Evolutionary conservation across 768 basidiomycete genomes (phyloP).

Genomic region (Suillus subluteus): DNA sequence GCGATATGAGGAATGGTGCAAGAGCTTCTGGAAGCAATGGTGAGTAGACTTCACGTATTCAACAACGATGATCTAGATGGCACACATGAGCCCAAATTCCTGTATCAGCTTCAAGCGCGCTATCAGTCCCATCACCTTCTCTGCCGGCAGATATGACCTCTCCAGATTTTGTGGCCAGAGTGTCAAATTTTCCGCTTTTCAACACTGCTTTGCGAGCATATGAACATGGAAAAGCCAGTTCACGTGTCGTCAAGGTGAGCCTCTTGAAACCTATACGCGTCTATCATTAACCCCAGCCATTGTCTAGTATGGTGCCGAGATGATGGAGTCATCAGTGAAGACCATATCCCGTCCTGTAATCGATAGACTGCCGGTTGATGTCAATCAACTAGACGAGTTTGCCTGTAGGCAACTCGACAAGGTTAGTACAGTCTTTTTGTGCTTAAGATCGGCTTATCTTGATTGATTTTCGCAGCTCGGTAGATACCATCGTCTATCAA

Average conservation of each 20-base stretch:
- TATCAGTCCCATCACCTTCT: slow-evolving; percentile 20
- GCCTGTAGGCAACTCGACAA: slow-evolving; percentile 87
- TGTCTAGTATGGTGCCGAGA: slow-evolving; percentile 79
- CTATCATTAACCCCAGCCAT: slow-evolving; percentile 16
- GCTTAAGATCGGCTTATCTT: slow-evolving; percentile 1
- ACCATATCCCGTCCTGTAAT: slow-evolving; percentile 83
- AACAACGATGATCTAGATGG: slow-evolving; percentile 1
- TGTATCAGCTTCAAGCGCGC: slow-evolving; percentile 16
- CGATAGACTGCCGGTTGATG: slow-evolving; percentile 72
- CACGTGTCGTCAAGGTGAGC: slow-evolving; percentile 81
- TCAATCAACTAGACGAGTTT: slow-evolving; percentile 81
- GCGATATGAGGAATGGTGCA: slow-evolving; percentile 69
- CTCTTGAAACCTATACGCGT: slow-evolving; percentile 11
- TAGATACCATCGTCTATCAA: slow-evolving; percentile 49
- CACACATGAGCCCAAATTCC: slow-evolving; percentile 5
- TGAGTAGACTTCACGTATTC: slow-evolving; percentile 15
- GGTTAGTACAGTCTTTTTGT: slow-evolving; percentile 46
- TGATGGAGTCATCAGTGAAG: slow-evolving; percentile 85
- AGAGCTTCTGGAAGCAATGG: slow-evolving; percentile 18
- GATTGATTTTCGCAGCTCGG: slow-evolving; percentile 42
- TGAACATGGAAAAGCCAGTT: slow-evolving; percentile 82
- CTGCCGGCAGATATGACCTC: slow-evolving; percentile 17
- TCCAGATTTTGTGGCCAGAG: slow-evolving; percentile 51
- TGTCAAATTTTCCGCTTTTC: slow-evolving; percentile 73
- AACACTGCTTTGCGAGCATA: slow-evolving; percentile 74